Percentiles rank a stretch among this genome's conserved stretches.
These are phyloP conservation scores for Rhodotorula mucilaginosa DNA, from an alignment of 1,284 basidiomycete genomes.

Conservation along the genomic window DNA sequence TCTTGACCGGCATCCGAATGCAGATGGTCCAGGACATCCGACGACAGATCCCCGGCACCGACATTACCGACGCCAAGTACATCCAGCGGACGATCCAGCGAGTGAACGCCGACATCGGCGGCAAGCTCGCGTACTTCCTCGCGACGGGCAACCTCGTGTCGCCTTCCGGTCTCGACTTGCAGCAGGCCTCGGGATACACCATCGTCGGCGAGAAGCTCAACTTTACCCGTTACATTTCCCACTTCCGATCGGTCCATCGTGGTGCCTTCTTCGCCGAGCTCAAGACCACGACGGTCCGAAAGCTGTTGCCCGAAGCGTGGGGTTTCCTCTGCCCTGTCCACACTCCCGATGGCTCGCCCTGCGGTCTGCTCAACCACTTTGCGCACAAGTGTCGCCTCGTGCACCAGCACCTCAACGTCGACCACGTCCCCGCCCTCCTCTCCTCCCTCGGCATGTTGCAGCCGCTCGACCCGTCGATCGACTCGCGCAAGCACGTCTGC, in stretches of 20 bases:
- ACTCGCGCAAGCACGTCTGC: slow-evolving; percentile 76
- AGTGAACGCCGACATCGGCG: slow-evolving; percentile 88
- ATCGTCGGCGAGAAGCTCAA: slow-evolving; percentile 99
- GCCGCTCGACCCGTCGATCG: slow-evolving; percentile 69
- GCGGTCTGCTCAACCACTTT: slow-evolving; percentile 95
- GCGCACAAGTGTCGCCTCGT: slow-evolving; percentile 91
- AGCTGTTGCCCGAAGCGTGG: slow-evolving; percentile 97
- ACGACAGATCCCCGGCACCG: slow-evolving; percentile 67
- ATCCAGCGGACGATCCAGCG: slow-evolving; percentile 73
- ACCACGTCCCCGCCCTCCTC: slow-evolving; percentile 78
- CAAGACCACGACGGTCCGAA: slow-evolving; percentile 97
- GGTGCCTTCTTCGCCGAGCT: slow-evolving; percentile 99
- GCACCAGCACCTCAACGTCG: slow-evolving; percentile 70
- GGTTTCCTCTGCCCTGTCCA: slow-evolving; percentile 99
- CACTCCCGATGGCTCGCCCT: slow-evolving; percentile 96
- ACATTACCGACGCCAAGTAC: slow-evolving; percentile 85
- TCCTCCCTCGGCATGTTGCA: slow-evolving; percentile 92
- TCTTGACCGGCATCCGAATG: slow-evolving; percentile 69
- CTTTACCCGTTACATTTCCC: slow-evolving; percentile 96
- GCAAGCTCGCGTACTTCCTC: slow-evolving; percentile 87
- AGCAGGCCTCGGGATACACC: slow-evolving; percentile 96
- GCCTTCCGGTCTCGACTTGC: slow-evolving; percentile 90
- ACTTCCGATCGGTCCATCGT: slow-evolving; percentile 98
- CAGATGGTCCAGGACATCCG: slow-evolving; percentile 74
- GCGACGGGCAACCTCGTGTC: slow-evolving; percentile 96